These are phyloP conservation scores for Pterocarpus macrocarpus DNA, from an alignment of 306 rosid genomes.

Conservation along the genomic window DNA sequence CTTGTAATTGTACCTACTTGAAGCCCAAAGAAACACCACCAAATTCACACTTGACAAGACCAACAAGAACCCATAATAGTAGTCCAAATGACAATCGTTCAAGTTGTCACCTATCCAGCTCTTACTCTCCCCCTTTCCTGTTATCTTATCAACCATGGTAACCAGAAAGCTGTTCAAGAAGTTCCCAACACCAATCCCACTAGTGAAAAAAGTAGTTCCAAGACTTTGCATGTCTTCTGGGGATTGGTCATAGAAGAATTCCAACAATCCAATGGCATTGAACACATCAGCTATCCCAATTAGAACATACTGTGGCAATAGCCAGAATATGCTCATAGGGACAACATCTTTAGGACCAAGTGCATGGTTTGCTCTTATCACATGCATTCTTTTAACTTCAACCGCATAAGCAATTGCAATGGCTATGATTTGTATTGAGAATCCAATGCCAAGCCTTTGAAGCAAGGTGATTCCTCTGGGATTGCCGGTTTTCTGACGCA, in stretches of 20 bases:
- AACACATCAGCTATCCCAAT: constrained; percentile 88
- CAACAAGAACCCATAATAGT: constrained; percentile 79
- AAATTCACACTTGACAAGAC: constrained; percentile 53
- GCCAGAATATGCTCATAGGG: constrained; percentile 78
- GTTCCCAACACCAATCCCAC: constrained; percentile 82
- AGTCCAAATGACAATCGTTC: constrained; percentile 85
- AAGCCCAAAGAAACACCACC: constrained; percentile 56
- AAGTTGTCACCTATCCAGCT: constrained; percentile 91
- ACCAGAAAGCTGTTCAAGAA: constrained; percentile 84
- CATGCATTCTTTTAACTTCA: constrained; percentile 71
- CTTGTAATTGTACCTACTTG: constrained; percentile 60
- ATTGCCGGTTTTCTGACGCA: constrained; percentile 68
- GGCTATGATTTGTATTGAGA: constrained; percentile 71
- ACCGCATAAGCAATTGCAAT: constrained; percentile 72
- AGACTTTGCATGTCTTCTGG: constrained; percentile 91
- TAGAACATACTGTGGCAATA: constrained; percentile 85
- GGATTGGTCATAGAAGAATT: constrained; percentile 93
- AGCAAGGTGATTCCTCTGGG: constrained; percentile 91
- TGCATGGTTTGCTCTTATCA: constrained; percentile 57
- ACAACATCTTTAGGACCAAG: constrained; percentile 58
- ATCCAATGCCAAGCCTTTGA: constrained; percentile 87
- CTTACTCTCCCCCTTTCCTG: constrained; percentile 61
- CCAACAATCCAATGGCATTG: constrained; percentile 80
- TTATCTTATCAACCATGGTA: constrained; percentile 68
- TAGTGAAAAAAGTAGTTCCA: constrained; percentile 79